Conservation (phyloP, 2,329 filamentous ascomycete species). For the Akanthomyces muscarius region DNA sequence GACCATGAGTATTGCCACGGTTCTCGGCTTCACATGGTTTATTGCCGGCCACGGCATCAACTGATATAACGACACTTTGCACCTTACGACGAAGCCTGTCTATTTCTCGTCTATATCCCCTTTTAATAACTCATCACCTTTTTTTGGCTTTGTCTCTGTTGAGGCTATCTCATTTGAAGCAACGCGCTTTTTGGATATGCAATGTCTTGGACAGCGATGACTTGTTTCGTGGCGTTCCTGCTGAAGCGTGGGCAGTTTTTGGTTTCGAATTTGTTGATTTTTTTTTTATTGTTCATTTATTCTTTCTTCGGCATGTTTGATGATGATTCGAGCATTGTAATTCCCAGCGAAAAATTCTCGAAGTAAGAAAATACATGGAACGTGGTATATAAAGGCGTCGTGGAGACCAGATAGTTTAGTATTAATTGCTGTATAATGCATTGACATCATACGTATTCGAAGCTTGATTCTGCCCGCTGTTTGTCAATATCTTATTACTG, state of each 20-base stretch:
- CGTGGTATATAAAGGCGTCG: conserved; percentile 4
- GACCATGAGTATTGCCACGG: conserved; percentile 52
- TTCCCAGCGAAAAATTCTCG: neutral
- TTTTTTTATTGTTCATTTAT: neutral
- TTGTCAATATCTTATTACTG: neutral
- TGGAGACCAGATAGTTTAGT: neutral
- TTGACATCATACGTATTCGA: neutral
- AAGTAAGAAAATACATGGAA: neutral
- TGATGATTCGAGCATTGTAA: neutral
- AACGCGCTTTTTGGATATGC: neutral
- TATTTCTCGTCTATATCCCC: neutral
- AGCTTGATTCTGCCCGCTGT: neutral
- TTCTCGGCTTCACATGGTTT: conserved; percentile 62
- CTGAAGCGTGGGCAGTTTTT: neutral
- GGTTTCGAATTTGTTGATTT: neutral
- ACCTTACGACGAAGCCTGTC: neutral
- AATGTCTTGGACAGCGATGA: neutral
- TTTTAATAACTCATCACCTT: conserved; percentile 1
- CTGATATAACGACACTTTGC: conserved; percentile 17
- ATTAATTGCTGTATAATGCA: conserved; percentile 10
- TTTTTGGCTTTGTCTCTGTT: neutral
- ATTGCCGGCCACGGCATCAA: conserved; percentile 47
- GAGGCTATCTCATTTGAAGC: neutral
- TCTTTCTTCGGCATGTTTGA: neutral
- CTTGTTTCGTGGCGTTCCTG: conserved; percentile 5